A percentile compares a stretch with the other conserved stretches of the same genome.
Evolutionary conservation across 139 green algal genomes (phyloP).

Genomic region (Ostreobium quekettii): DNA sequence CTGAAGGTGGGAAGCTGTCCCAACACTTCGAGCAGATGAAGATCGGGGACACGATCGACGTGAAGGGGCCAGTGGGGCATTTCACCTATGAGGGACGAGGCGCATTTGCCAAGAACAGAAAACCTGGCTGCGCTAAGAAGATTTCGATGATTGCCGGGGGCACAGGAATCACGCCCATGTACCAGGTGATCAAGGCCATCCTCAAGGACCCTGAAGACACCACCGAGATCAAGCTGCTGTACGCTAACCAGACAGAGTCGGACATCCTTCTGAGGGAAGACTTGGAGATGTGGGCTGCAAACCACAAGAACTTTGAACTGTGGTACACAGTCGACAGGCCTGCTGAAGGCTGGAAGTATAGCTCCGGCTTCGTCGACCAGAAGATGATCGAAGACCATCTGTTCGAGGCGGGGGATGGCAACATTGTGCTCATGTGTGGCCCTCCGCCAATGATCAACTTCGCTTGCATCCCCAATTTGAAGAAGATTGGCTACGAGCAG

Average conservation of each 20-base stretch:
- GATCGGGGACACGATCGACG: slow-evolving; percentile 83
- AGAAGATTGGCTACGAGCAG: slow-evolving; percentile 36
- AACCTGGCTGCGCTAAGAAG: slow-evolving; percentile 30
- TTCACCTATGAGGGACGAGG: slow-evolving; percentile 73
- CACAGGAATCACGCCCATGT: slow-evolving; percentile 74
- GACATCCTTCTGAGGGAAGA: slow-evolving; percentile 92
- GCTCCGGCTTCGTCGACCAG: slow-evolving; percentile 66
- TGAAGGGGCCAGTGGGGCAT: slow-evolving; percentile 91
- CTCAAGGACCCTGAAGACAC: slow-evolving; percentile 70
- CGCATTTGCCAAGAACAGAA: slow-evolving; percentile 51
- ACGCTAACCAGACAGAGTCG: slow-evolving; percentile 79
- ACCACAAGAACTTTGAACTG: slow-evolving; percentile 55
- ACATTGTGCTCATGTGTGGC: slow-evolving; percentile 80
- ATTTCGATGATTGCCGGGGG: slow-evolving; percentile 90
- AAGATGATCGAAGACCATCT: slow-evolving; percentile 71
- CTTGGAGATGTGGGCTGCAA: slow-evolving; percentile 65
- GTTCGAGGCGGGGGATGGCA: slow-evolving; percentile 35
- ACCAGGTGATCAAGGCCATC: slow-evolving; percentile 68
- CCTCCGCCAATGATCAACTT: slow-evolving; percentile 86
- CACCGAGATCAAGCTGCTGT: slow-evolving; percentile 73
- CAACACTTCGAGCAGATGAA: slow-evolving; percentile 53
- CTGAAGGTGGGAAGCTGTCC: slow-evolving; percentile 72
- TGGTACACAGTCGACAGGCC: slow-evolving; percentile 45
- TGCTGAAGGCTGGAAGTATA: slow-evolving; percentile 55
- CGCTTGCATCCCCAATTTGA: slow-evolving; percentile 73